Base-by-base conservation (phyloP, 306 rosid species). In the Elaeagnus macrophylla region DNA sequence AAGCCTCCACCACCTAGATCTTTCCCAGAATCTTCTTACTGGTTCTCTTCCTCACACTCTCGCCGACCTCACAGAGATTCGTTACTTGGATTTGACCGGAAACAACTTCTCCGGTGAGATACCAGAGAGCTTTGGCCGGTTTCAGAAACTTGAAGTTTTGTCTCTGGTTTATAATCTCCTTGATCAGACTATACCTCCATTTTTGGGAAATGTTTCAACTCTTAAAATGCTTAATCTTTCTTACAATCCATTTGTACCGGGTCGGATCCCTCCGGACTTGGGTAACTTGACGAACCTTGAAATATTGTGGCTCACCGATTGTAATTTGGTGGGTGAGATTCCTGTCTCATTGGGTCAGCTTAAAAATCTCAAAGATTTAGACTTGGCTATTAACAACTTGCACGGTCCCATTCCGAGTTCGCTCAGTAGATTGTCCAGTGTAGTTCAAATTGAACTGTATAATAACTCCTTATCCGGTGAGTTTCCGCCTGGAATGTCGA, bases 101-200 rank as follows among this genome's bases (percentile, higher is more conserved):
- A 91, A 91, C 68, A 91, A 86, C 48, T 78, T 91, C 63, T 84
- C 96, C 48, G 97, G 97, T 16, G 39, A 56, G 6, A 75, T 91
- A 10, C 97, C 96, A 0, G 25, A 3, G 4, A 56, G 81, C 12
- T 91, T 79, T 51, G 84, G 78, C 1, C 54, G 52, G 37, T 86
- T 91, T 56, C 79, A 53, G 39, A 78, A 67, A 6, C 95, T 91
- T 9, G 71, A 91, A 62, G 88, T 79, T 0, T 42, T 91, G 39
- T 82, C 96, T 0, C 71, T 86, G 7, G 81, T 91, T 6, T 66
- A 38, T 40, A 91, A 91, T 43, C 83, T 91, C 39, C 39, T 91
- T 1, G 79, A 82, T 13, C 72, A 81, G 6, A 10, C 74, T 2
- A 11, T 86, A 1, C 91, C 97, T 0, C n/a, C 91, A 1, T 69